Evolutionary conservation across 176 grass and related monocot species (phyloP).

Genomic region (Oryza meyeriana): DNA sequence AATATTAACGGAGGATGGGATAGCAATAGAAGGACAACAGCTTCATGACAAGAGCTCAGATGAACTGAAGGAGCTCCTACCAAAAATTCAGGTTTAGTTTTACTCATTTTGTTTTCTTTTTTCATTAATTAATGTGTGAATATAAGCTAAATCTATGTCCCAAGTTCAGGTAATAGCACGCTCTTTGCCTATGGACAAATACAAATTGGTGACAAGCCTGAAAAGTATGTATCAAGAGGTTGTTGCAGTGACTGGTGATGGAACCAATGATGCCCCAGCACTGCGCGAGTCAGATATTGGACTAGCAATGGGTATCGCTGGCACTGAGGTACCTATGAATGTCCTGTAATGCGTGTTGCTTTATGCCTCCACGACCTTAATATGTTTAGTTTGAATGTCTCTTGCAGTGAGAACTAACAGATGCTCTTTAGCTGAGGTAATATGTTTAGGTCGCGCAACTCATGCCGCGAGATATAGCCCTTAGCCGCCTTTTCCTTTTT

Average conservation of each 20-base stretch:
- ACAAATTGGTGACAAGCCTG: conserved; percentile 76
- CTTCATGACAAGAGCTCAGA: conserved; percentile 58
- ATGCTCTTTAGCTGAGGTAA: not conserved
- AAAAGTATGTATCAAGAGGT: conserved; percentile 72
- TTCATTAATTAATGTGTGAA: not conserved
- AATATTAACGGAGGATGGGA: conserved; percentile 85
- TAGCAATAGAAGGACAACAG: conserved; percentile 76
- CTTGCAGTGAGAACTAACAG: not conserved
- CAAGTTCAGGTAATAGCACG: conserved; percentile 73
- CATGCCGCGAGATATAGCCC: no score
- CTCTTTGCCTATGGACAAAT: conserved; percentile 87
- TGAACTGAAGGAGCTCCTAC: conserved; percentile 68
- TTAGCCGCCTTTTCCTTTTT: no score
- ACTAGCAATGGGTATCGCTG: conserved; percentile 87
- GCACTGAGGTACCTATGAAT: conserved; percentile 70
- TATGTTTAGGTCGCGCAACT: no score
- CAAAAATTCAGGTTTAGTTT: conserved; percentile 73
- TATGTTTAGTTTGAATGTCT: conserved; percentile 10
- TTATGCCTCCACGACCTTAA: not conserved
- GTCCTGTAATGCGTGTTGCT: not conserved
- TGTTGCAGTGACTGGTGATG: conserved; percentile 97
- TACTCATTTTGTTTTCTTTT: not conserved
- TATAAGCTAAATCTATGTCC: not conserved
- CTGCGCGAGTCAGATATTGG: conserved; percentile 84
- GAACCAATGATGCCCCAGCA: conserved; percentile 92